Base-by-base conservation (phyloP, 495 filamentous ascomycete species). In the Tuber aestivum region DNA sequence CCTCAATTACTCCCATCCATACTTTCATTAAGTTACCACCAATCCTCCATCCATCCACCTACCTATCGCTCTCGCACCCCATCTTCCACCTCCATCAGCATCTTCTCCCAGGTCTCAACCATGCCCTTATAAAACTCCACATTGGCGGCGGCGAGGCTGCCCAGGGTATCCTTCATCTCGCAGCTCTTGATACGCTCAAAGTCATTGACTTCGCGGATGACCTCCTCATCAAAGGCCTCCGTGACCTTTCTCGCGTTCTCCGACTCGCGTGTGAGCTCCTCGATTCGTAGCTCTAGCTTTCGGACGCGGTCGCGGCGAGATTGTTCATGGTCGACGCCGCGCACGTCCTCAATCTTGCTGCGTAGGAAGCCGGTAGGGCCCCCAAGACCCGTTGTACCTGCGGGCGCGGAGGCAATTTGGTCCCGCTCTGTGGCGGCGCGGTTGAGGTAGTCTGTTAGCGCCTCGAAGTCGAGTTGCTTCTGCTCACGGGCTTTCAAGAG, bases 401-500 rank as follows among this genome's bases (percentile, higher is more conserved):
- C 86, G 70, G 89, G 88, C 74, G 88, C 88, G 40, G 88, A 89
- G 8, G 92, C 92, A 20, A 99, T 90, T 41, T 88, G 88, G 84
- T 99, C 96, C 68, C 95, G 90, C 82, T 99, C 95, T n/a, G 89
- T 85, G 14, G 92, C 91, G 3, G 93, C 91, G 82, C 96, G 96
- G 85, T 91, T 92, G 74, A 97, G 93, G 84, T 98, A 98, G 81
- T 97, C 95, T 35, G 94, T 97, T 41, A 98, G 87, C 61, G 92
- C 95, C 85, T 99, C 95, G 83, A 95, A 97, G 85, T 99, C 95
- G 65, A 98, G 91, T 83, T 99, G 95, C 83, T 98, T 99, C 85
- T 96, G 94, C 85, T 99, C 96, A 35, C 95, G 91, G 9, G 92
- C 92, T 85, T 97, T 97, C 81, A 99, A 89, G 4, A 98, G 90